These are phyloP conservation scores for Phlyctochytrium arcticum DNA, from an alignment of 192 early-diverging fungal species.

Conservation along the genomic window DNA sequence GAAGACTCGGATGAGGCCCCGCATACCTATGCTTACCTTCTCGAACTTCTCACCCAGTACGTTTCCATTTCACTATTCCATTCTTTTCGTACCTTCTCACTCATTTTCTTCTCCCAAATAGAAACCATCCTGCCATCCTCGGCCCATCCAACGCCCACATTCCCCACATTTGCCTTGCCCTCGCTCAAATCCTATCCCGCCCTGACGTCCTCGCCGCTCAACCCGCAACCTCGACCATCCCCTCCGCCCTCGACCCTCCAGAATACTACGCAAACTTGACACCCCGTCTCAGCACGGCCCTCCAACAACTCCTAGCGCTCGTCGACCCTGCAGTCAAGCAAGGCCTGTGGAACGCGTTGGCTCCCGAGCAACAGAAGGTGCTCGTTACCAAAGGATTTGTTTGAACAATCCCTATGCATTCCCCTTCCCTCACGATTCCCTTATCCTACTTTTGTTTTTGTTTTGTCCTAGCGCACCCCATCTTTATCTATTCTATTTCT, in stretches of 20 bases:
- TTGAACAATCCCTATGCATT: too few species aligned
- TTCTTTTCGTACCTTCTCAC: not conserved
- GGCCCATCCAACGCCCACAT: slow-evolving; percentile 61
- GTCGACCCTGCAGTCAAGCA: not conserved
- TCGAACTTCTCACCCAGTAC: slow-evolving; percentile 17
- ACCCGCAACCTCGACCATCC: too few species aligned
- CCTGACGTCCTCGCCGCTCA: slow-evolving; percentile 1
- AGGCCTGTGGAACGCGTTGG: slow-evolving; percentile 13
- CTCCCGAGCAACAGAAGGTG: slow-evolving; percentile 2
- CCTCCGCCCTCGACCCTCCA: too few species aligned
- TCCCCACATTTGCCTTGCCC: slow-evolving; percentile 54
- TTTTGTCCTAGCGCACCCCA: too few species aligned
- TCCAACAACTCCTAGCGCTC: not conserved
- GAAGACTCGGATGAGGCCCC: slow-evolving; percentile 88
- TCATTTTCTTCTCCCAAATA: slow-evolving; percentile 25
- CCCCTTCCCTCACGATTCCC: too few species aligned
- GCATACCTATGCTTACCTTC: slow-evolving; percentile 57
- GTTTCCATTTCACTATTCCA: not conserved
- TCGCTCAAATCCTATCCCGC: slow-evolving; percentile 56
- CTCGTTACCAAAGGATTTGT: slow-evolving; percentile 7
- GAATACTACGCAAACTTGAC: too few species aligned
- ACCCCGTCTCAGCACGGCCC: not conserved
- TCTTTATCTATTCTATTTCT: too few species aligned
- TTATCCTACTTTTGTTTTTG: too few species aligned
- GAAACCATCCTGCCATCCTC: slow-evolving; percentile 59